These are phyloP conservation scores for Bacidia gigantensis DNA, from an alignment of 495 filamentous ascomycete genomes.

Conservation along the genomic window DNA sequence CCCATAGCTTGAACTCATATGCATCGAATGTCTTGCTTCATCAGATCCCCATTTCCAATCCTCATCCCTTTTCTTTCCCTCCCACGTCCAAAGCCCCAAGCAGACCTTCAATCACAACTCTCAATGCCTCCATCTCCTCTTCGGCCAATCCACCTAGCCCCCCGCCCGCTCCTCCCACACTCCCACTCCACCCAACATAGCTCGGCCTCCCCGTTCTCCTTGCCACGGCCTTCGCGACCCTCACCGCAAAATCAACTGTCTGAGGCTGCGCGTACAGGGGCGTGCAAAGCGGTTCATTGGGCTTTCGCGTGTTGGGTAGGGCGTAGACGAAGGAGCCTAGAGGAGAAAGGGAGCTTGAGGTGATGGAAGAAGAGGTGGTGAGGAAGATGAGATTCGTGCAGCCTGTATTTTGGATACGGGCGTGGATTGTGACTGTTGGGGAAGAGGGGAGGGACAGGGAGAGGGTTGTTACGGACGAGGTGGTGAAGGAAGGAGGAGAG, in stretches of 20 bases:
- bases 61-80: slow-evolving; percentile 14
- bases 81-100: slow-evolving; percentile 46
- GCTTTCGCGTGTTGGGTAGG: slow-evolving; percentile 58
- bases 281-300: slow-evolving; percentile 55
- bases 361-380: slow-evolving; percentile 40
- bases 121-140: slow-evolving; percentile 87
- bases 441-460: slow-evolving; percentile 66
- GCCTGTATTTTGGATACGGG: slow-evolving; percentile 51
- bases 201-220: slow-evolving; percentile 53
- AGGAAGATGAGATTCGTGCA: slow-evolving; percentile 62
- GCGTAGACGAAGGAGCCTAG: slow-evolving; percentile 85
- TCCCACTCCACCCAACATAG: slow-evolving; percentile 71
- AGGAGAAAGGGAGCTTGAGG: slow-evolving; percentile 28
- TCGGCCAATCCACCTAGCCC: no score
- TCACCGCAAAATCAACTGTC: slow-evolving; percentile 72
- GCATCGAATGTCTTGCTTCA: not conserved
- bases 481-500: not conserved
- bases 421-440: slow-evolving; percentile 62
- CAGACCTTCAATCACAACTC: slow-evolving; percentile 53
- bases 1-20: no score
- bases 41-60: not conserved
- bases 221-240: slow-evolving; percentile 70
- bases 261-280: slow-evolving; percentile 59
- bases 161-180: slow-evolving; percentile 51
- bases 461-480: slow-evolving; percentile 24